phyloP scores from a whole-genome alignment of 1,139 yeast species.

The Saccharomycopsis crataegensis region DNA sequence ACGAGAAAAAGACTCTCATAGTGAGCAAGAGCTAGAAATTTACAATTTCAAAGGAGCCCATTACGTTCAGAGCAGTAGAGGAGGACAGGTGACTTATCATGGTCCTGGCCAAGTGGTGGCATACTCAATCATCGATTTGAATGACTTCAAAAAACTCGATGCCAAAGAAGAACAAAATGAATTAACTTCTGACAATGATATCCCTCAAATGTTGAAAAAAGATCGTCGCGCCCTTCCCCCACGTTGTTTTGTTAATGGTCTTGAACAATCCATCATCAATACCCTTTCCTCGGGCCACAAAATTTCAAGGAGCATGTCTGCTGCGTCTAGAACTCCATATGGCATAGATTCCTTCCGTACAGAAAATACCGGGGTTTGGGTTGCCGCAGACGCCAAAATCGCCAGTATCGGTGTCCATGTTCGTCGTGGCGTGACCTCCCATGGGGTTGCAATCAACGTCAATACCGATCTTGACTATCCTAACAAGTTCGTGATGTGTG shows the following conservation, averaged over 20 bases:
- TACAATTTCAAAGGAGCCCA: slow-evolving; percentile 34
- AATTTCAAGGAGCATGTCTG: slow-evolving; percentile 15
- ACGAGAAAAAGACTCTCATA: slow-evolving; percentile 42
- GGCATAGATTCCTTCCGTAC: slow-evolving; percentile 46
- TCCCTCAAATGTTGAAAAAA: not conserved
- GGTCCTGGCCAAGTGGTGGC: slow-evolving; percentile 93
- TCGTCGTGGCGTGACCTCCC: slow-evolving; percentile 77
- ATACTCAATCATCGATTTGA: slow-evolving; percentile 73
- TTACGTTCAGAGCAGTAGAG: slow-evolving; percentile 74
- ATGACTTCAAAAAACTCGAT: slow-evolving; percentile 36
- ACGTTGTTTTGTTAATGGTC: slow-evolving; percentile 48
- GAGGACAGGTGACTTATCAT: slow-evolving; percentile 97
- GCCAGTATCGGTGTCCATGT: slow-evolving; percentile 89
- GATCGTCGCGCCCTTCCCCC: slow-evolving; percentile 2
- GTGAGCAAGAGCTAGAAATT: slow-evolving; percentile 31
- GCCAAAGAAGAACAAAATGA: too few relatives aligned
- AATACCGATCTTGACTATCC: slow-evolving; percentile 65
- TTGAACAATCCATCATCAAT: slow-evolving; percentile 58
- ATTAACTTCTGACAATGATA: slow-evolving; percentile 19
- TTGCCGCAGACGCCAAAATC: slow-evolving; percentile 53
- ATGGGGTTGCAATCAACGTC: slow-evolving; percentile 82
- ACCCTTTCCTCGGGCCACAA: slow-evolving; percentile 34
- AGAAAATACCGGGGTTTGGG: slow-evolving; percentile 85
- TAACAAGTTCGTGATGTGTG: slow-evolving; percentile 77
- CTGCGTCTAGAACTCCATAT: slow-evolving; percentile 25